These are phyloP conservation scores for Apostasia ramifera DNA, from an alignment of 106 monocot species.

Conservation along the genomic window DNA sequence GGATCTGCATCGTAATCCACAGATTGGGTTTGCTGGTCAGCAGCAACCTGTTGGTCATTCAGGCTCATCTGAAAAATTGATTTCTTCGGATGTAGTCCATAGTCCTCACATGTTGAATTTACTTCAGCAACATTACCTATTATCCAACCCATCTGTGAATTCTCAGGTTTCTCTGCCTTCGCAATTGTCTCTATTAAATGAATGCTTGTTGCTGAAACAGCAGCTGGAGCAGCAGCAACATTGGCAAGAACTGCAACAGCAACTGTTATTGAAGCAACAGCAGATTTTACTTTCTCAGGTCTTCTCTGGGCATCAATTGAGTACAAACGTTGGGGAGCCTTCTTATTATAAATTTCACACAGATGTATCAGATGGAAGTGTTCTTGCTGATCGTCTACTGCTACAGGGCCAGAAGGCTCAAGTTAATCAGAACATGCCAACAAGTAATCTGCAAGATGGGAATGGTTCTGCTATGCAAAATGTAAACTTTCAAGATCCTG, in stretches of 20 bases:
- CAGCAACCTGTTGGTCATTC: conserved; percentile 38
- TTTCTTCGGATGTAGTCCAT: conserved; percentile 46
- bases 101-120: conserved; percentile 54
- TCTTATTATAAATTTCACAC: conserved; percentile 27
- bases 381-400: conserved; percentile 20
- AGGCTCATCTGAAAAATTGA: conserved; percentile 40
- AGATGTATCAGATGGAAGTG: conserved; percentile 20
- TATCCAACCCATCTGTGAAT: conserved; percentile 54
- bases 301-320: conserved; percentile 38
- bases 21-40: conserved; percentile 29
- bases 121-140: conserved; percentile 63
- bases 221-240: conserved; percentile 24
- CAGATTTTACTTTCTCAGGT: conserved; percentile 60
- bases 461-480: conserved; percentile 14
- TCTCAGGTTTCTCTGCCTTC: conserved; percentile 34
- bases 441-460: conserved; percentile 12
- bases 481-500: conserved; percentile 15
- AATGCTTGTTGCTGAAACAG: conserved; percentile 55
- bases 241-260: conserved; percentile 26
- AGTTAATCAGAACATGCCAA: conserved; percentile 25
- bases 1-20: conserved; percentile 32
- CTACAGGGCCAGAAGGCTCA: conserved; percentile 28
- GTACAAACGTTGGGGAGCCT: conserved; percentile 31
- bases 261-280: conserved; percentile 28
- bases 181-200: conserved; percentile 48